phyloP scores from a whole-genome alignment of 2,329 filamentous ascomycete genomes.

The Corinectria fuckeliana region DNA sequence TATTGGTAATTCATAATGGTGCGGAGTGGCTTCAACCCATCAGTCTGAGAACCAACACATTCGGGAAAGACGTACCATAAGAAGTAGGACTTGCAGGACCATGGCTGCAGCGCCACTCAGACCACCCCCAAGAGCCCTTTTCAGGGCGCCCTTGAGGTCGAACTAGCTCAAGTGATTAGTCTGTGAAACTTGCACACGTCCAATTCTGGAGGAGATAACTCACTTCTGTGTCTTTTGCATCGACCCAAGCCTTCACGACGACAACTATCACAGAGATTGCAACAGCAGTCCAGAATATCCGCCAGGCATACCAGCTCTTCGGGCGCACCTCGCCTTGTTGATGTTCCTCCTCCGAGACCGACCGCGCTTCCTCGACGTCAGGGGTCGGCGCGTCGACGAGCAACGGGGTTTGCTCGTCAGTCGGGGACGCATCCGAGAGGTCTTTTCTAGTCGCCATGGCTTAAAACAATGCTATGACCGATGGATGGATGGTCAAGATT shows the following conservation, averaged over 20 bases:
- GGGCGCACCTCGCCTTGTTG: no score
- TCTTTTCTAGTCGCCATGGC: no score
- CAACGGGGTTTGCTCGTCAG: neutral
- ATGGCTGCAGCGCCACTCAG: conserved; percentile 56
- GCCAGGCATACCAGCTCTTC: conserved; percentile 38
- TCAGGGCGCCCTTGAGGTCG: conserved; percentile 51
- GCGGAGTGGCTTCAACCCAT: no score
- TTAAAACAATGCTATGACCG: no score
- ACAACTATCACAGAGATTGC: conserved; percentile 41
- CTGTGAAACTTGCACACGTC: no score
- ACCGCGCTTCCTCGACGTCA: neutral
- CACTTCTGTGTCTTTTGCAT: conserved; percentile 48
- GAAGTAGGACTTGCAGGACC: no score
- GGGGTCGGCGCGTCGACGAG: neutral
- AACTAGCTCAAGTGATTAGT: conserved; percentile 45
- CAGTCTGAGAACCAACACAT: no score
- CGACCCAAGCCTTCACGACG: conserved; percentile 54
- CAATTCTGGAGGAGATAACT: no score
- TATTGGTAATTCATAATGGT: no score
- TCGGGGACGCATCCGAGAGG: no score
- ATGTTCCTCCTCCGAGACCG: neutral
- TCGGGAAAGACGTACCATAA: no score
- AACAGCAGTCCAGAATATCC: conserved; percentile 45
- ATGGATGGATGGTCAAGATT: no score
- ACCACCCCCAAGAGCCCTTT: conserved; percentile 52